Evolutionary conservation across 805 yeast genomes (phyloP).

Genomic region (Candida gorgasii): DNA sequence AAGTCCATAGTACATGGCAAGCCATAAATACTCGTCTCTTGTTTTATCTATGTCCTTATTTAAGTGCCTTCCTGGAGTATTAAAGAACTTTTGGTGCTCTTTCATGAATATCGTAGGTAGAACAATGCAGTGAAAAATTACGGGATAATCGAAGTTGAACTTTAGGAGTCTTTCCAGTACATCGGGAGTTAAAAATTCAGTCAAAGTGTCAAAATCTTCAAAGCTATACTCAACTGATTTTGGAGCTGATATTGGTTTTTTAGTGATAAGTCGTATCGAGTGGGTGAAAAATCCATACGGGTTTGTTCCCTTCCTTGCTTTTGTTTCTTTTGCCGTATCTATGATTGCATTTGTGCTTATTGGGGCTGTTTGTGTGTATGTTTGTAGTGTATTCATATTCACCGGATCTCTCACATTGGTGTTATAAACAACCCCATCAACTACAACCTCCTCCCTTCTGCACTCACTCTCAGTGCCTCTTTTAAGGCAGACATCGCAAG

Average conservation of each 20-base stretch:
- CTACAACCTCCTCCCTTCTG: conserved; percentile 31
- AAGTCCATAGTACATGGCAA: conserved; percentile 29
- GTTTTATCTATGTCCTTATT: conserved; percentile 22
- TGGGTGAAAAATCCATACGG: conserved; percentile 9
- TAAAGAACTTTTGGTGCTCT: conserved; percentile 25
- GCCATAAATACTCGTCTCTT: conserved; percentile 25
- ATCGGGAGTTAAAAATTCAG: conserved; percentile 10
- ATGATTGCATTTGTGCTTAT: background rate
- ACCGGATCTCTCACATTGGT: background rate
- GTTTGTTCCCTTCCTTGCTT: background rate
- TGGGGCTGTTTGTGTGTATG: background rate
- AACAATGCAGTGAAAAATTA: conserved; percentile 18
- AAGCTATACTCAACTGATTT: conserved; percentile 7
- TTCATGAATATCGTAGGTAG: conserved; percentile 12
- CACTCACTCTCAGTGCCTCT: conserved; percentile 31
- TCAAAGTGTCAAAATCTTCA: conserved; percentile 8
- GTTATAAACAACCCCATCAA: conserved; percentile 30
- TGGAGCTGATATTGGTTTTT: conserved; percentile 11
- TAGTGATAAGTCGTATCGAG: conserved; percentile 18
- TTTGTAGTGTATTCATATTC: too few relatives aligned
- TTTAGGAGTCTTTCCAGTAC: conserved; percentile 6
- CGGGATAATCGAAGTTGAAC: conserved; percentile 18
- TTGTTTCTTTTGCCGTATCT: background rate
- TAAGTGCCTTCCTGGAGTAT: conserved; percentile 23
- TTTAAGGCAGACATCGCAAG: conserved; percentile 18